phyloP scores from a whole-genome alignment of 805 yeast species.

The Brettanomyces nanus region DNA sequence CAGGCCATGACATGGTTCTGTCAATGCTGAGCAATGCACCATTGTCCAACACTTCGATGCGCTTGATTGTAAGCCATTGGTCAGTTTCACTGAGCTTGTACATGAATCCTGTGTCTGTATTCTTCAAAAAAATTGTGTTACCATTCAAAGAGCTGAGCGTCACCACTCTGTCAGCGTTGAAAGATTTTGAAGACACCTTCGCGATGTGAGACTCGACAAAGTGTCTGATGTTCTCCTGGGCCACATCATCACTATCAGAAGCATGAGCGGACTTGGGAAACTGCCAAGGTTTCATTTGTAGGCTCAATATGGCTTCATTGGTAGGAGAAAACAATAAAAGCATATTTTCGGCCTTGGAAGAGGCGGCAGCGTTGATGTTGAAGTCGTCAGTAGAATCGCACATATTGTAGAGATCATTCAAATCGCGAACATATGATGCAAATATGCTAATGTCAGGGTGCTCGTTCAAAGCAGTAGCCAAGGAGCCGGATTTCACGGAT shows the following conservation, averaged over 20 bases:
- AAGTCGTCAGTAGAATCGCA: constrained; percentile 32
- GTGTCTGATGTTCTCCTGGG: constrained; percentile 42
- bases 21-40: constrained; percentile 38
- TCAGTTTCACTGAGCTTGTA: constrained; percentile 24
- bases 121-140: constrained; percentile 29
- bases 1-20: constrained; percentile 31
- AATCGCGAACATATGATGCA: constrained; percentile 63
- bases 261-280: constrained; percentile 49
- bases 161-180: constrained; percentile 18
- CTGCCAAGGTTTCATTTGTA: constrained; percentile 69
- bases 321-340: constrained; percentile 65
- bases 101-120: constrained; percentile 27
- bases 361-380: constrained; percentile 18
- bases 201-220: constrained; percentile 63
- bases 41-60: constrained; percentile 31
- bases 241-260: constrained; percentile 35
- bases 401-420: constrained; percentile 37
- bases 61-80: constrained; percentile 29
- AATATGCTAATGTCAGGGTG: constrained; percentile 46
- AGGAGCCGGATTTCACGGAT: constrained; percentile 16
- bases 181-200: constrained; percentile 17
- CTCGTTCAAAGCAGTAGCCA: constrained; percentile 33
- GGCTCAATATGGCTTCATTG: constrained; percentile 46
- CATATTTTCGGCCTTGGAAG: constrained; percentile 13
- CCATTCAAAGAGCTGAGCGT: constrained; percentile 26